Evolutionary conservation across 371 early-diverging fungal genomes (phyloP).

Genomic region (Coemansia sp.): DNA sequence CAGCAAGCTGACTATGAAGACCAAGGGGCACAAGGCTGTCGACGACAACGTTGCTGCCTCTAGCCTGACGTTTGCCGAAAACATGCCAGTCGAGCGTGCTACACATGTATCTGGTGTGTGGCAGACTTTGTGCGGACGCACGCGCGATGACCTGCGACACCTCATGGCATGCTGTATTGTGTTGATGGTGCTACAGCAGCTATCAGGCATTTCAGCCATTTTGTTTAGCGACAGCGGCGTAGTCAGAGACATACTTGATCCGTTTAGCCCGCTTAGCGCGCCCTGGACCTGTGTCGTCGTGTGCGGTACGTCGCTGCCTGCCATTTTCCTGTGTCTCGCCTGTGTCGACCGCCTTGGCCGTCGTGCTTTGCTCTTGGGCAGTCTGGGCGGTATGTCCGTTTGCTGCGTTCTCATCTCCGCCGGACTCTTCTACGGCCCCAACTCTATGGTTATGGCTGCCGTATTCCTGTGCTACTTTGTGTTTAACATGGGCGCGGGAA

Average conservation of each 20-base stretch:
- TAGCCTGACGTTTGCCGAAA: conserved; percentile 14
- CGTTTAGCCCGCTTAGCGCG: conserved; percentile 56
- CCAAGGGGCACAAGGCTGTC: not conserved
- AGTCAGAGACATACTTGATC: conserved; percentile 58
- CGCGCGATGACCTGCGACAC: conserved; percentile 59
- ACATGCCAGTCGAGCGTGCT: not conserved
- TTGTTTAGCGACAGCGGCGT: conserved; percentile 79
- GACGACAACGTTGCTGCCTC: conserved; percentile 6
- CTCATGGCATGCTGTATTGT: conserved; percentile 67
- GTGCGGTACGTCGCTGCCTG: conserved; percentile 67
- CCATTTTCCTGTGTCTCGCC: conserved; percentile 66
- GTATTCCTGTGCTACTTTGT: conserved; percentile 72
- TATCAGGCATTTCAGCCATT: conserved; percentile 88
- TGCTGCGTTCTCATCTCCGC: conserved; percentile 60
- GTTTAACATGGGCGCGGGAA: conserved; percentile 85
- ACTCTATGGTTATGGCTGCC: conserved; percentile 58
- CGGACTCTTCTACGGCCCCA: conserved; percentile 54
- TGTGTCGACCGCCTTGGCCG: conserved; percentile 81
- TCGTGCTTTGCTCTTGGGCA: conserved; percentile 69
- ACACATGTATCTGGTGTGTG: conserved; percentile 12
- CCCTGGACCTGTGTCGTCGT: conserved; percentile 65
- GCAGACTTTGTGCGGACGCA: conserved; percentile 46
- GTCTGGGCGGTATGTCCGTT: conserved; percentile 62
- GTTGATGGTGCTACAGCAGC: conserved; percentile 73
- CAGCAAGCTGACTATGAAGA: conserved; percentile 25